phyloP scores from a whole-genome alignment of 2,329 filamentous ascomycete species.

The Aspergillus fischeri region DNA sequence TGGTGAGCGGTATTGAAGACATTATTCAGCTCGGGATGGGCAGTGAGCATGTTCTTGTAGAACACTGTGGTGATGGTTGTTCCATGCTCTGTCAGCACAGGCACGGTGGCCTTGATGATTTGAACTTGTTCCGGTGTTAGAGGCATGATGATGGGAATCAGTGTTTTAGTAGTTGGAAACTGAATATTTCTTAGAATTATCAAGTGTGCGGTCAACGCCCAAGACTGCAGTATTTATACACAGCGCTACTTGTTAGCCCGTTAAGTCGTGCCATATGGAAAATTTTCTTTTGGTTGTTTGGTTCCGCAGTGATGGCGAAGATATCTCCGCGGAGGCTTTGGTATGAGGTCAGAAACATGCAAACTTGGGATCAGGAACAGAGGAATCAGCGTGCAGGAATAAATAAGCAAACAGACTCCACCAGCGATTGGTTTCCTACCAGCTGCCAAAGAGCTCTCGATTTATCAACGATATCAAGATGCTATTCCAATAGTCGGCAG shows the following conservation, averaged over 20 bases:
- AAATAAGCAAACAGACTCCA: neutral
- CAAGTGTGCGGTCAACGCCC: neutral
- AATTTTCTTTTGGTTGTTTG: neutral
- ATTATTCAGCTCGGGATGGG: slow-evolving; percentile 60
- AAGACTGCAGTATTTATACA: neutral
- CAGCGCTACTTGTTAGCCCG: neutral
- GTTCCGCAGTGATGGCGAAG: neutral
- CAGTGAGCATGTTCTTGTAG: slow-evolving; percentile 61
- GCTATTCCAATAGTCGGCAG: neutral
- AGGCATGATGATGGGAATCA: neutral
- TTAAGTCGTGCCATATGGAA: neutral
- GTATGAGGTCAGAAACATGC: neutral
- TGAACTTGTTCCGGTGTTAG: slow-evolving; percentile 58
- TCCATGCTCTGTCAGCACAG: slow-evolving; percentile 61
- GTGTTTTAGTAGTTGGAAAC: neutral
- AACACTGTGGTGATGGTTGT: slow-evolving; percentile 62
- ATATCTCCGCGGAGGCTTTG: neutral
- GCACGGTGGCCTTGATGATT: slow-evolving; percentile 64
- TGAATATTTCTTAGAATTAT: neutral
- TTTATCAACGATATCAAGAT: neutral
- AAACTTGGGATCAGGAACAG: neutral
- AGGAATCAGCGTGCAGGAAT: neutral
- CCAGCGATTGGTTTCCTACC: neutral
- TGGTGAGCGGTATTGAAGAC: slow-evolving; percentile 70
- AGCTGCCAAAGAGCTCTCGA: neutral